Conservation (phyloP, 148 eudicot genomes). For the Spergularia bocconei region DNA sequence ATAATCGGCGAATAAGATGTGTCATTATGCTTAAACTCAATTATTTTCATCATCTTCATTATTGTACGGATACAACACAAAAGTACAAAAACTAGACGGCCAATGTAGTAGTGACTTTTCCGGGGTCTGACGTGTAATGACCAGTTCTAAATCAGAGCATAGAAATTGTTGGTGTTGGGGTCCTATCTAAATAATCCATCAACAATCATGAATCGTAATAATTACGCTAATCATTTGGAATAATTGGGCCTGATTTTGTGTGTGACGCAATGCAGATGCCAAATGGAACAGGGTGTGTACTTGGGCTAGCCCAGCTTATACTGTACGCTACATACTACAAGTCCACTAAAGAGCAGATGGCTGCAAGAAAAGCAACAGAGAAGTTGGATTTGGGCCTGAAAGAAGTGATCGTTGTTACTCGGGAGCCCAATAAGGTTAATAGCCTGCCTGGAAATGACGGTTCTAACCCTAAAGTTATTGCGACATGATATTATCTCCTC, state of each 20-base stretch:
- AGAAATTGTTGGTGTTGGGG: neutral
- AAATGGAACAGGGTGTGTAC: constrained; percentile 44
- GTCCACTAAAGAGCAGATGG: constrained; percentile 30
- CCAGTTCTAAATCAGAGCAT: neutral
- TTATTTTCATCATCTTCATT: neutral
- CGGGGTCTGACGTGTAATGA: constrained; percentile 17
- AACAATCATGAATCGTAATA: too few relatives aligned
- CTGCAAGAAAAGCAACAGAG: constrained; percentile 15
- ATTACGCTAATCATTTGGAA: neutral
- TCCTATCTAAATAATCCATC: too few relatives aligned
- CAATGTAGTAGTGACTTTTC: constrained; percentile 10
- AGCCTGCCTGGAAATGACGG: constrained; percentile 9
- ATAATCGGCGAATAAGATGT: too few relatives aligned
- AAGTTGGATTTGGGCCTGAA: constrained; percentile 31
- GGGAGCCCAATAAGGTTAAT: constrained; percentile 27
- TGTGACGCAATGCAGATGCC: constrained; percentile 37
- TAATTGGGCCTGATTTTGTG: neutral
- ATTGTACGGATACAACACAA: constrained; percentile 13
- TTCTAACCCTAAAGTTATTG: constrained; percentile 13
- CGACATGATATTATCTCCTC: constrained; percentile 3
- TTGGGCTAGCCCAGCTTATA: constrained; percentile 42
- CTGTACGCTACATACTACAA: constrained; percentile 35
- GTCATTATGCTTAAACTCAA: too few relatives aligned
- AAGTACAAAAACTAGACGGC: neutral
- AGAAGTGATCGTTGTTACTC: constrained; percentile 23